Percentiles rank a stretch among this genome's conserved stretches.
These are phyloP conservation scores for Aspergillus sp. DNA, from an alignment of 2,329 filamentous ascomycete genomes.

Conservation along the genomic window DNA sequence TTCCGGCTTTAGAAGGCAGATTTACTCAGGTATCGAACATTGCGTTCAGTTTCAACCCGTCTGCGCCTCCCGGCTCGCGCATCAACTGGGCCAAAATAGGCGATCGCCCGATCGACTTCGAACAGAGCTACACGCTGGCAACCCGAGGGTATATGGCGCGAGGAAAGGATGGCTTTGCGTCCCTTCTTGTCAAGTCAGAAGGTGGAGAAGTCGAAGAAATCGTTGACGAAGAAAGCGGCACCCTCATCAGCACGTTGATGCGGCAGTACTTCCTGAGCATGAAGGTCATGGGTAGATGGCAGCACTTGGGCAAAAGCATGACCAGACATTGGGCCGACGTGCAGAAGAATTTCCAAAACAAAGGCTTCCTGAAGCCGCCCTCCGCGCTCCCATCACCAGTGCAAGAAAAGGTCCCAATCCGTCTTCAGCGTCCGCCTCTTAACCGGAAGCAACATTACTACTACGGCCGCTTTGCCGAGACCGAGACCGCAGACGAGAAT, in stretches of 20 bases:
- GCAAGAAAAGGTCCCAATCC: constrained; percentile 29
- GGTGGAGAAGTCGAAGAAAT: constrained; percentile 78
- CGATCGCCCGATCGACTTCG: constrained; percentile 63
- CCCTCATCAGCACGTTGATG: constrained; percentile 82
- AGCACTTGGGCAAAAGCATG: constrained; percentile 67
- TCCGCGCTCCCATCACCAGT: constrained; percentile 35
- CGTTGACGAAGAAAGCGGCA: constrained; percentile 83
- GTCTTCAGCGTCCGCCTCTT: constrained; percentile 26
- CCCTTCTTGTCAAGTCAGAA: constrained; percentile 74
- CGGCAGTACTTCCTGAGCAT: constrained; percentile 90
- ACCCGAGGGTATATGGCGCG: constrained; percentile 89
- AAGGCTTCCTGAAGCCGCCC: constrained; percentile 55
- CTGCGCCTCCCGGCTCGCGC: constrained; percentile 62
- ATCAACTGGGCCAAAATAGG: constrained; percentile 67
- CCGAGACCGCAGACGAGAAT: constrained; percentile 9
- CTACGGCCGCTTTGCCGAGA: constrained; percentile 38
- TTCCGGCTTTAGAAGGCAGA: constrained; percentile 81
- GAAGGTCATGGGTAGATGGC: constrained; percentile 80
- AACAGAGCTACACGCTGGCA: constrained; percentile 71
- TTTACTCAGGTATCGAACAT: constrained; percentile 91
- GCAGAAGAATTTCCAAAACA: constrained; percentile 62
- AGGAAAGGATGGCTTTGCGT: constrained; percentile 83
- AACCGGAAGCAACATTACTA: constrained; percentile 32
- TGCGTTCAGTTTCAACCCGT: constrained; percentile 71
- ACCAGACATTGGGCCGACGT: constrained; percentile 69